Conservation (phyloP, 2,329 filamentous ascomycete species). For the Diaporthe longicolla region DNA sequence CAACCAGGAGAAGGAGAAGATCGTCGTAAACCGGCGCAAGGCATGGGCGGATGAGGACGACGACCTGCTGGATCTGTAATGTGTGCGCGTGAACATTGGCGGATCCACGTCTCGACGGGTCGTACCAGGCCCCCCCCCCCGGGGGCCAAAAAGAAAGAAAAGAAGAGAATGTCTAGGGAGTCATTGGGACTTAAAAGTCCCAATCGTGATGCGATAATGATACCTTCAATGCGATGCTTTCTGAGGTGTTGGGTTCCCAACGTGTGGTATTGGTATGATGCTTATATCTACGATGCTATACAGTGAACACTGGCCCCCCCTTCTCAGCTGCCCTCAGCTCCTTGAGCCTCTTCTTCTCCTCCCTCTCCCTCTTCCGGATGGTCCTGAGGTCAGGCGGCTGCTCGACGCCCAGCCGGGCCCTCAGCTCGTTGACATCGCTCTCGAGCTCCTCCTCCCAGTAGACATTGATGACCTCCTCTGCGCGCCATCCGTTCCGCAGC, state of each 20-base stretch:
- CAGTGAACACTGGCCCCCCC: neutral
- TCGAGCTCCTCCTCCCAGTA: slow-evolving; percentile 98
- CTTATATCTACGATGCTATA: slow-evolving; percentile 23
- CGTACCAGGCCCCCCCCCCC: neutral
- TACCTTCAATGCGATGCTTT: slow-evolving; percentile 42
- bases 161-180: neutral
- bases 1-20: slow-evolving; percentile 82
- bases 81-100: neutral
- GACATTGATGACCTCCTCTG: slow-evolving; percentile 90
- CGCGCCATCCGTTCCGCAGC: slow-evolving; percentile 81
- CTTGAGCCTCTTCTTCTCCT: slow-evolving; percentile 77
- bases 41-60: slow-evolving; percentile 89
- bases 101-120: too few species aligned
- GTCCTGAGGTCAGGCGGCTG: slow-evolving; percentile 87
- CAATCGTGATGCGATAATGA: slow-evolving; percentile 39
- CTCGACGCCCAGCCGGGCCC: slow-evolving; percentile 85
- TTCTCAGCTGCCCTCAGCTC: slow-evolving; percentile 49
- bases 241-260: neutral
- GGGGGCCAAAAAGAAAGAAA: neutral
- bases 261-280: neutral
- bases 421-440: slow-evolving; percentile 83
- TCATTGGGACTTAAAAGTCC: slow-evolving; percentile 18
- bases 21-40: slow-evolving; percentile 87
- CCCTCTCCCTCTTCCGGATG: slow-evolving; percentile 79
- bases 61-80: slow-evolving; percentile 75